Evolutionary conservation across 371 early-diverging fungal species (phyloP), one percentile per base, ranked within the genome.

Genomic region (Mortierella sp.): DNA sequence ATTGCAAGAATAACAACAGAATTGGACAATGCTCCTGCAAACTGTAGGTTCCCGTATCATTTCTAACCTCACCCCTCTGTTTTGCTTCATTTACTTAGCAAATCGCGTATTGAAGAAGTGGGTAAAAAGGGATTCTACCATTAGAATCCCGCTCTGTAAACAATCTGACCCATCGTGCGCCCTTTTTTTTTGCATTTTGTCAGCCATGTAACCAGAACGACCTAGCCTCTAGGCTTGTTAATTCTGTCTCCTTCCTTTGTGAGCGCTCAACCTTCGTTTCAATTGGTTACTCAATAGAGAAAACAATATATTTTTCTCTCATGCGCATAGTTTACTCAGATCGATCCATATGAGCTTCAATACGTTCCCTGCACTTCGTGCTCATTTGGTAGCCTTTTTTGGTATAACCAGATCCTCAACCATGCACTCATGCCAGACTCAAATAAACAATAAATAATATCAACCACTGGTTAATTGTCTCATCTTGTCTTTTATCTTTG

Each of bases 311-410:
- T 29, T 23, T 9, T 54, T 28, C 54, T 28, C 28, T 54, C 29
- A 54, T 54, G 54, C 54, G 54, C 54, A 54, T 54, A 54, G 8
- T 54, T 54, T 31, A 31, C 54, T 42, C 43, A 19, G 49, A 19
- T 49, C 54, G 29, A 28, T 17, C 43, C 8, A 10, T 17, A 10
- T 42, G 8, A 10, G 43, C 17, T 8, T 42, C 17, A 17, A n/a
- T 45, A n/a, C n/a, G 6, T 17, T 26, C 31, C 26, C 1, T 54
- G 54, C 29, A 28, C 54, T 31, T 15, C 10, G 31, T 54, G 54
- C 29, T 23, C 29, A 28, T n/a, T n/a, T n/a, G 40, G 40, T 13
- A 37, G 8, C 45, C 45, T n/a, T 45, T 19, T 45, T n/a, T 45
- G 45, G 0, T 3, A 19, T 45, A 19, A 3, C n/a, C 6, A 45